Evolutionary conservation across 176 grass and related monocot species (phyloP), one percentile per base, ranked within the genome.

Genomic region (Elaeis guineensis): DNA sequence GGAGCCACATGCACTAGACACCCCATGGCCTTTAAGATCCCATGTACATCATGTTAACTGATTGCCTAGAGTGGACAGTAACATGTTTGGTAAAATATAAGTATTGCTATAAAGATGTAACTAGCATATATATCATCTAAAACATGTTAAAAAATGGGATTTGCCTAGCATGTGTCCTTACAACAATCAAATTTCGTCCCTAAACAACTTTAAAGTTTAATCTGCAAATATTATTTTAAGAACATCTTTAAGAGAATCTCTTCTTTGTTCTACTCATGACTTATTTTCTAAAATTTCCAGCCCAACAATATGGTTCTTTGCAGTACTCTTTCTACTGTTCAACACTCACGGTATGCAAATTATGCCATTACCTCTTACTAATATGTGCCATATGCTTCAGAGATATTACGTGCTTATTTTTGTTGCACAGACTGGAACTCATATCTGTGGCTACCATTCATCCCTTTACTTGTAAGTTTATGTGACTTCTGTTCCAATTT

Each of bases 291-390:
- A 18, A 16, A 39, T 21, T 8, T 35, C 19, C 19, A 68, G 65
- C 22, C 65, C 65, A 9, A 21, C 1, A 17, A 55, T 68, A 44
- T 68, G 65, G 65, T 57, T 56, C 52, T 3, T 68, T 2, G 52
- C 52, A 9, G 52, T 68, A 20, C 4, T 55, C 25, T 68, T 68
- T 51, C 52, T 68, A 19, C 65, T 68, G 23, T 57, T 55, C 5
- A 68, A 68, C 21, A 68, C 65, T 15, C 65, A 68, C 14, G 65
- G 65, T 68, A 56, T 55, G 65, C n/a, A 28, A 19, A 49, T 4
- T 19, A 55, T 56, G 12, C 16, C 11, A 39, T 21, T 67, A 30
- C 1, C 4, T 16, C 11, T 35, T 55, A 16, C 52, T 21, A 56
- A 54, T 21, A 16, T 5, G 1, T 49, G 25, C 5, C 15, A 62